Conservation (phyloP, 331 rosid genomes). For the Pyrus hybrid region DNA sequence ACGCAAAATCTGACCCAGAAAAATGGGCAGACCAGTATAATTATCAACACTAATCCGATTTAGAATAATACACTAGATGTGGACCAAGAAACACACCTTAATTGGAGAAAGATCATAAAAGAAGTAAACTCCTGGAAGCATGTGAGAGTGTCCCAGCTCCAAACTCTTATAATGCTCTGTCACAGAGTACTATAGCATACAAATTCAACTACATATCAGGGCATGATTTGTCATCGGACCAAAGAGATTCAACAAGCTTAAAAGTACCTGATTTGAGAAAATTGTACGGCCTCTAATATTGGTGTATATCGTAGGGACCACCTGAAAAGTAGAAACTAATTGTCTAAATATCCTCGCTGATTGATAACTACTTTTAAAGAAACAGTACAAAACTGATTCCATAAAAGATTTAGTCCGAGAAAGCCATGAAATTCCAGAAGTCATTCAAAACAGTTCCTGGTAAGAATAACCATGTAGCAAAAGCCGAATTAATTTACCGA, state of each 20-base stretch:
- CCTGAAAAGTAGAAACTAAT: slow-evolving; percentile 35
- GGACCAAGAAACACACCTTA: slow-evolving; percentile 42
- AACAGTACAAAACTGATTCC: too few species aligned
- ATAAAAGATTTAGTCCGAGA: too few species aligned
- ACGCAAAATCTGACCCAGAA: too few species aligned
- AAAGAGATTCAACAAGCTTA: slow-evolving; percentile 3
- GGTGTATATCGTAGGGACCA: slow-evolving; percentile 78
- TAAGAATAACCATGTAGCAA: neutral
- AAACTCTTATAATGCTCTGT: slow-evolving; percentile 81
- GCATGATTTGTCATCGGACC: slow-evolving; percentile 5
- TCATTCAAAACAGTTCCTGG: neutral
- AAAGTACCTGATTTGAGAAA: slow-evolving; percentile 77
- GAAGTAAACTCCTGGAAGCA: slow-evolving; percentile 75
- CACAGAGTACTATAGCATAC: slow-evolving; percentile 70
- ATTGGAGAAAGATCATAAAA: slow-evolving; percentile 79
- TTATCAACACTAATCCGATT: neutral
- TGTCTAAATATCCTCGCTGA: neutral
- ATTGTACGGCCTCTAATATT: slow-evolving; percentile 51
- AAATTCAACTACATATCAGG: slow-evolving; percentile 10
- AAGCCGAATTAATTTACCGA: neutral
- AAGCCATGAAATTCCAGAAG: neutral
- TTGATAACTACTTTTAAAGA: neutral
- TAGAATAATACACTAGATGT: neutral
- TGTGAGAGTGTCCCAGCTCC: slow-evolving; percentile 30
- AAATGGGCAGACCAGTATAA: neutral